Evolutionary conservation across 2,329 filamentous ascomycete genomes (phyloP).

Genomic region (Clonostachys rhizophaga): DNA sequence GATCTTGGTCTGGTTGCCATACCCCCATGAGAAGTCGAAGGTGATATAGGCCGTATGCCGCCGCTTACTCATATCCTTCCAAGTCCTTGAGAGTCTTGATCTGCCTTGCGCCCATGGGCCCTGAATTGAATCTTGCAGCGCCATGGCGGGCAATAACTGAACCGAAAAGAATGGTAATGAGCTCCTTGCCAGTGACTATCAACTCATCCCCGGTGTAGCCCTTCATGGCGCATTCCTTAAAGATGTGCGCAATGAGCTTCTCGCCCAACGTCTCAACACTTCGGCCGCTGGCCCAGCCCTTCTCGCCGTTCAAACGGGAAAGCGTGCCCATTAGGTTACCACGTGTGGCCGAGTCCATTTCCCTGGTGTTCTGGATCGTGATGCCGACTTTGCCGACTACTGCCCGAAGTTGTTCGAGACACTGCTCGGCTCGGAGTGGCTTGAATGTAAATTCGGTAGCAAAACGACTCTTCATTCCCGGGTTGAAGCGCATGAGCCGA

Average conservation of each 20-base stretch:
- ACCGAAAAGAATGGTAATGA: conserved; percentile 17
- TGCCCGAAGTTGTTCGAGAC: conserved; percentile 35
- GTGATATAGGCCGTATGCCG: too few species aligned
- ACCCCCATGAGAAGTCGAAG: too few species aligned
- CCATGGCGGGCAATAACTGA: conserved; percentile 16
- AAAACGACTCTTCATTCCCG: conserved; percentile 60
- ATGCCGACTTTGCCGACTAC: conserved; percentile 22
- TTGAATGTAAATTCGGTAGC: conserved; percentile 56
- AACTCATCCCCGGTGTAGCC: conserved; percentile 18
- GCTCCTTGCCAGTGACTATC: conserved; percentile 16
- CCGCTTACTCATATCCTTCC: conserved; percentile 15
- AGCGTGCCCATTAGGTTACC: conserved; percentile 27
- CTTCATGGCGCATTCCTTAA: conserved; percentile 24
- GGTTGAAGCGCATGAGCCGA: conserved; percentile 53
- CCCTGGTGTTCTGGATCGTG: conserved; percentile 15
- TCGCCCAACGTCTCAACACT: conserved; percentile 54
- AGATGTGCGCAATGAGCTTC: conserved; percentile 37
- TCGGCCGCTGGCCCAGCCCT: conserved; percentile 57
- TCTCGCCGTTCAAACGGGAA: conserved; percentile 29
- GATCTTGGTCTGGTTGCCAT: too few species aligned
- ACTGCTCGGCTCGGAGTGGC: conserved; percentile 35
- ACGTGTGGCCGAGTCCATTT: conserved; percentile 13
- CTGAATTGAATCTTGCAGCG: conserved; percentile 6
- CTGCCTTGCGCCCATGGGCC: conserved; percentile 20
- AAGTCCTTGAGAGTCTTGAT: conserved; percentile 23